Percentiles rank a stretch among this genome's conserved stretches.
Evolutionary conservation across 805 yeast species (phyloP).

Genomic region (Grigorovia yakushimaensis): DNA sequence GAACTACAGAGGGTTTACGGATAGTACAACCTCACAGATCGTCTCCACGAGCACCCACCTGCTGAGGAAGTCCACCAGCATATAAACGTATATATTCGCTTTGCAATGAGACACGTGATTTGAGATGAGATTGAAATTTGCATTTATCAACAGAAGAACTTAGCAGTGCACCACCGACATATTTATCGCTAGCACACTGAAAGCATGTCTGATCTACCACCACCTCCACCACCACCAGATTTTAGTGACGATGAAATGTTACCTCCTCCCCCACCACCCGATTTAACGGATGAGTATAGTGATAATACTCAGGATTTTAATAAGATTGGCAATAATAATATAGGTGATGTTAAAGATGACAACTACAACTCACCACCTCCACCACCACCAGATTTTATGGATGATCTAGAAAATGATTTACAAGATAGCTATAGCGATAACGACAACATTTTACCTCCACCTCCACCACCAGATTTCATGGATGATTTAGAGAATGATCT

Average conservation of each 20-base stretch:
- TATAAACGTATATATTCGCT: not conserved
- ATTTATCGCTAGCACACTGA: not conserved
- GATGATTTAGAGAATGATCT: constrained; percentile 1
- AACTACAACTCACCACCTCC: constrained; percentile 11
- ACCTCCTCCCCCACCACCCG: constrained; percentile 26
- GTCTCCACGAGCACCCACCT: not conserved
- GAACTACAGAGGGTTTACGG: constrained; percentile 1
- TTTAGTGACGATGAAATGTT: constrained; percentile 14
- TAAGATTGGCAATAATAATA: not conserved
- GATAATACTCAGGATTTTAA: not conserved
- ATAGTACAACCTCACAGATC: too few species aligned
- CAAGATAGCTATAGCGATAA: not conserved
- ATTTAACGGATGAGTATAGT: constrained; percentile 1
- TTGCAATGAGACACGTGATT: not conserved
- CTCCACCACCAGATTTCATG: constrained; percentile 19
- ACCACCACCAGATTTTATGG: constrained; percentile 15
- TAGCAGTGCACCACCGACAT: too few species aligned
- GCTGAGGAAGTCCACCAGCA: not conserved
- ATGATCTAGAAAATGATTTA: not conserved
- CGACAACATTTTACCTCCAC: constrained; percentile 7
- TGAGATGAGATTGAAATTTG: not conserved
- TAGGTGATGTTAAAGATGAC: not conserved
- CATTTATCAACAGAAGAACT: not conserved
- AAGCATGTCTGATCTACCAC: constrained; percentile 16
- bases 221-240: constrained; percentile 30